These are phyloP conservation scores for Babesia gibsoni DNA, from an alignment of 169 alveolate species.

Conservation along the genomic window DNA sequence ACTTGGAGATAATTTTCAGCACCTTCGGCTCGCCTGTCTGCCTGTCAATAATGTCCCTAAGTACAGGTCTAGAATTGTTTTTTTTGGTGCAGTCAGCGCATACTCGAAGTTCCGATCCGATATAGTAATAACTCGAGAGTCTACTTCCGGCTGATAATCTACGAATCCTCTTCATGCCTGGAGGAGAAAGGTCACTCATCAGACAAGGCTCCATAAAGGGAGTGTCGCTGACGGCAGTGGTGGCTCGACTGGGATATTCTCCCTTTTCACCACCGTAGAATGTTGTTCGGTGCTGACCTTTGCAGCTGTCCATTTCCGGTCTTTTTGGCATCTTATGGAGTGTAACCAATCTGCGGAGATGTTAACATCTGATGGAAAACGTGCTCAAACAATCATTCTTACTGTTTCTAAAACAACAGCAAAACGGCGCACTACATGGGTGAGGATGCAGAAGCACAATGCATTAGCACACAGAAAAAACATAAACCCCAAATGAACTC, in stretches of 20 bases:
- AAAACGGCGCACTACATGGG: no score
- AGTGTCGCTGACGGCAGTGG: slow-evolving; percentile 38
- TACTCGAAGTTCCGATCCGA: slow-evolving; percentile 60
- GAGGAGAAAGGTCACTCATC: slow-evolving; percentile 25
- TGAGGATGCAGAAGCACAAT: no score
- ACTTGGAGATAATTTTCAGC: slow-evolving; percentile 69
- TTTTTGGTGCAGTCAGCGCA: slow-evolving; percentile 54
- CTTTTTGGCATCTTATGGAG: slow-evolving; percentile 33
- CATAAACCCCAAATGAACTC: no score
- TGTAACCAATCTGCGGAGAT: not conserved
- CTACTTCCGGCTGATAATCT: slow-evolving; percentile 61
- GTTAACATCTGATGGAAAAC: no score
- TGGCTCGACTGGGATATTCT: slow-evolving; percentile 22
- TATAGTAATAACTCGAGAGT: slow-evolving; percentile 59
- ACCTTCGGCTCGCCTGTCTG: slow-evolving; percentile 69
- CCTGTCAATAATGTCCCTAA: slow-evolving; percentile 69
- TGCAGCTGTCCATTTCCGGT: slow-evolving; percentile 13
- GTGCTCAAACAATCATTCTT: no score
- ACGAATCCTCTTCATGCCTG: slow-evolving; percentile 48
- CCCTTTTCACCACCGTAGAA: not conserved
- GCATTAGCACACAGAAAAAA: no score
- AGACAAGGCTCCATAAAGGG: not conserved
- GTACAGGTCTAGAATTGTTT: slow-evolving; percentile 63
- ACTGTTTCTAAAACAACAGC: no score
- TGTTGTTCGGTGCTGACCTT: slow-evolving; percentile 15